These are phyloP conservation scores for Capsicum chinense DNA, from an alignment of 257 asterid species.

Conservation along the genomic window DNA sequence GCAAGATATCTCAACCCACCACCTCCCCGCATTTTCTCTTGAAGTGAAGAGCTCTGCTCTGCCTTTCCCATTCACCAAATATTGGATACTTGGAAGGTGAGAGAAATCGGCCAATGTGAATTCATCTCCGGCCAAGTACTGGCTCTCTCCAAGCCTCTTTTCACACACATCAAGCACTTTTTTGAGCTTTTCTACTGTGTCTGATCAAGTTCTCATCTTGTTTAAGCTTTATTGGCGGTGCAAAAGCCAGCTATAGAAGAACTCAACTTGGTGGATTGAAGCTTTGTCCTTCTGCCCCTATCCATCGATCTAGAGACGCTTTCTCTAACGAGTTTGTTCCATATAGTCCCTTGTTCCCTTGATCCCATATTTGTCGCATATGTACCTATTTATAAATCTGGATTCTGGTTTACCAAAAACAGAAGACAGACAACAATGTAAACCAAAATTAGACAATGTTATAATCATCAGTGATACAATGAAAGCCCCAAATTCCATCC, in stretches of 20 bases:
- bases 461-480: neutral
- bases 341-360: constrained; percentile 60
- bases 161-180: constrained; percentile 77
- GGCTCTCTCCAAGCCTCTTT: constrained; percentile 66
- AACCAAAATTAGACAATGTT: neutral
- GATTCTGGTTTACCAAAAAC: constrained; percentile 54
- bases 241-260: constrained; percentile 73
- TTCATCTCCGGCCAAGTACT: constrained; percentile 76
- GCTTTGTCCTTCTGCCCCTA: constrained; percentile 73
- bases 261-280: constrained; percentile 71
- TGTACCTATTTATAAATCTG: constrained; percentile 67
- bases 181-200: neutral
- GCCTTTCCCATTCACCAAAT: constrained; percentile 51
- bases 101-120: constrained; percentile 84
- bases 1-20: constrained; percentile 80
- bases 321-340: constrained; percentile 67
- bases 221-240: constrained; percentile 72
- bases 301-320: constrained; percentile 86
- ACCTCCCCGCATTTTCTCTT: constrained; percentile 74
- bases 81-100: constrained; percentile 70
- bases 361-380: constrained; percentile 70
- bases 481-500: neutral
- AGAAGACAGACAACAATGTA: constrained; percentile 25
- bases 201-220: constrained; percentile 68
- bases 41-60: constrained; percentile 54